Base-by-base conservation (phyloP, 2,329 filamentous ascomycete genomes). In the Aspergillus tamarii region DNA sequence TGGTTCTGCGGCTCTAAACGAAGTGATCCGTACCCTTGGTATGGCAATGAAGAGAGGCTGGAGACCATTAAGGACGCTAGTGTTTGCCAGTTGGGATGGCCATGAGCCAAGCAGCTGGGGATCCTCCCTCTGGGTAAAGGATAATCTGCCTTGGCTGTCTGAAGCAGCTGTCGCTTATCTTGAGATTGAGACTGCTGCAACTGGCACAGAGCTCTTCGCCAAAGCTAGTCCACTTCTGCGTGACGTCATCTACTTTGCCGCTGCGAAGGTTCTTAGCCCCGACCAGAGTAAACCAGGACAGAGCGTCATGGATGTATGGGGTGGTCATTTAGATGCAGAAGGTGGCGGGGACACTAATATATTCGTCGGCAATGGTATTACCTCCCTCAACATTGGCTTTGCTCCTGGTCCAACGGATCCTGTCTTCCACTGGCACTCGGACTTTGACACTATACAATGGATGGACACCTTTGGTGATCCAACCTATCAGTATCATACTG, bases 311-410 rank as follows among this genome's bases (percentile, higher is more conserved):
- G 21, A 48, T 23, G n/a, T 12, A 14, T 48, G 45, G 45, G 21
- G 21, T 23, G 45, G 45, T 12, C n/a, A 21, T 0, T 5, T 48
- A 23, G 45, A 23, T 1, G 5, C 21, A 14, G 45, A 23, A 14
- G n/a, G n/a, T 6, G 45, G 1, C 12, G 45, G 45, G 7, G 45
- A 48, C 21, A 23, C 21, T 14, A 48, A 21, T 14, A 0, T 0
- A 0, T 48, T 48, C 45, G n/a, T 23, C 7, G 5, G 0, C 11
- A 8, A 48, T 14, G n/a, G 21, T 1, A 1, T 21, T 21, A 0
- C 21, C 11, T 9, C 45, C n/a, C 11, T 48, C 11, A 23, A 48
- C 1, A 0, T 48, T 26, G 45, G 45, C 4, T 23, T 48, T 23
- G 21, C 45, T 14, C n/a, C n/a, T 48, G 45, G n/a, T 0, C 45